phyloP scores from a whole-genome alignment of 192 early-diverging fungal genomes.

The Coemansia sp. region DNA sequence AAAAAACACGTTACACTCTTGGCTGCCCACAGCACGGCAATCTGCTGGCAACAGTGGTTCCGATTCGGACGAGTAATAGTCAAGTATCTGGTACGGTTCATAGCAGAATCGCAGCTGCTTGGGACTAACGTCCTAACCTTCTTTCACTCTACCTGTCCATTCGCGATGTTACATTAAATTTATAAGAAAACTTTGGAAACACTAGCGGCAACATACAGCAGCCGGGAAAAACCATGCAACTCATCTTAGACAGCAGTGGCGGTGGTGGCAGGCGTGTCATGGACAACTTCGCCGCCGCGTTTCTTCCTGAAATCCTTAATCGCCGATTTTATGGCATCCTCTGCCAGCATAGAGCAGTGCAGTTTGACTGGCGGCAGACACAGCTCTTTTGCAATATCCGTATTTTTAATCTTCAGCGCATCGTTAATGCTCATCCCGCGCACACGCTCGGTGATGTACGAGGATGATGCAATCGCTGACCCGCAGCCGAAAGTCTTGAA shows the following conservation, averaged over 20 bases:
- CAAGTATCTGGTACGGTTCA: not conserved
- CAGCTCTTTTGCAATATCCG: conserved; percentile 95
- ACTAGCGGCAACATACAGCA: not conserved
- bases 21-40: conserved; percentile 1
- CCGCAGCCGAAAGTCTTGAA: conserved; percentile 99
- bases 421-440: conserved; percentile 91
- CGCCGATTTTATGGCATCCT: conserved; percentile 99
- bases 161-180: conserved; percentile 6
- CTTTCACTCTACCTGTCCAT: not conserved
- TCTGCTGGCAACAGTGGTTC: not conserved
- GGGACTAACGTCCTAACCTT: not conserved
- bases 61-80: not conserved
- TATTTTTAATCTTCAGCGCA: conserved; percentile 91
- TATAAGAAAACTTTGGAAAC: not conserved
- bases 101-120: too few species aligned
- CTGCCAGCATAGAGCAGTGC: conserved; percentile 99
- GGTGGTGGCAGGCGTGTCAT: conserved; percentile 10
- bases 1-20: conserved; percentile 8
- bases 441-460: conserved; percentile 92
- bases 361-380: conserved; percentile 95
- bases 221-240: not conserved
- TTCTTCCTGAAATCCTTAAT: conserved; percentile 95
- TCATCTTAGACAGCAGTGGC: conserved; percentile 1
- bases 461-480: conserved; percentile 91
- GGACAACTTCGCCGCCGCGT: conserved; percentile 53